phyloP scores from a whole-genome alignment of 352 stramenopile genomes.

The Peronospora farinosa region DNA sequence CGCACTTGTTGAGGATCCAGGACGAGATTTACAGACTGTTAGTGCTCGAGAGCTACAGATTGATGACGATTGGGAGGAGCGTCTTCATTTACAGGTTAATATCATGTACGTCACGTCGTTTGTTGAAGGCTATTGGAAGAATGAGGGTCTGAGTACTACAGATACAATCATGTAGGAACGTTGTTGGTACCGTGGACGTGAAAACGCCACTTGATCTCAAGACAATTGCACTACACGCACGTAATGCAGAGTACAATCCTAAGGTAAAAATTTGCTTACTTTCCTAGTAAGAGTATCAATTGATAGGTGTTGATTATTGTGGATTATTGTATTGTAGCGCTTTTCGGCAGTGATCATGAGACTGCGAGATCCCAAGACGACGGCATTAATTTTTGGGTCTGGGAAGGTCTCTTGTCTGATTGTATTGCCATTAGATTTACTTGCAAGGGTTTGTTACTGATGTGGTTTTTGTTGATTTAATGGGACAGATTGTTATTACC shows the following conservation, averaged over 20 bases:
- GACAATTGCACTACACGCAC: constrained; percentile 93
- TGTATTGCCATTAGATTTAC: background rate
- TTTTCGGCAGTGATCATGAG: constrained; percentile 96
- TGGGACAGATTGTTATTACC: constrained; percentile 73
- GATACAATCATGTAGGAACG: constrained; percentile 64
- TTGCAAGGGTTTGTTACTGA: background rate
- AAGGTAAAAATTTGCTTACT: constrained; percentile 58
- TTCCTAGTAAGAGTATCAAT: background rate
- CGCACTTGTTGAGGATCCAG: constrained; percentile 44
- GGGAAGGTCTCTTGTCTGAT: constrained; percentile 78
- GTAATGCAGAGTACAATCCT: constrained; percentile 99
- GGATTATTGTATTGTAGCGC: constrained; percentile 34
- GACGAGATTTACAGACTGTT: constrained; percentile 36
- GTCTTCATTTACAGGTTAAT: constrained; percentile 73
- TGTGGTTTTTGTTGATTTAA: background rate
- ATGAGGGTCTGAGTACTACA: background rate
- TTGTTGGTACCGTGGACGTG: constrained; percentile 94
- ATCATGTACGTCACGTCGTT: constrained; percentile 49
- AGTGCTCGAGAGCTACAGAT: constrained; percentile 55
- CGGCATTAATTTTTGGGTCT: constrained; percentile 96
- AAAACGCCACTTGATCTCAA: constrained; percentile 94
- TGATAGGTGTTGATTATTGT: background rate
- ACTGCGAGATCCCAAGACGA: constrained; percentile 94
- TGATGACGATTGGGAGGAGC: constrained; percentile 77
- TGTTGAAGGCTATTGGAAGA: background rate